Base-by-base conservation (phyloP, 2,329 filamentous ascomycete genomes). In the Apiospora hydei region DNA sequence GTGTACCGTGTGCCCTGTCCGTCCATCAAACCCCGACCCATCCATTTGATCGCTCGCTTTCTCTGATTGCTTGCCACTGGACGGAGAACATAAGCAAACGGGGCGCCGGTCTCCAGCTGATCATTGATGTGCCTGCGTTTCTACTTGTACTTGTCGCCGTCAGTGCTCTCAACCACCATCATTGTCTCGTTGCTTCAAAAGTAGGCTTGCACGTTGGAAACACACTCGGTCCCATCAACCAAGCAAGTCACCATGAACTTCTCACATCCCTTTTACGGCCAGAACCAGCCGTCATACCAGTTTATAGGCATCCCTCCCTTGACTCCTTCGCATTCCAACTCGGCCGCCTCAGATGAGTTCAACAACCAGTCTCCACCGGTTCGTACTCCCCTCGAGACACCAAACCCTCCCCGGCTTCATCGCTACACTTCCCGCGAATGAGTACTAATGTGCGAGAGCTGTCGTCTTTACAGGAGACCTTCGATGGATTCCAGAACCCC, bases 291-390 rank as follows among this genome's bases (percentile, higher is more conserved):
- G 6, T 82, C 85, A 69, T 89, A 87, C 81, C 86, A 86, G 76
- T 89, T 89, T 78, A 84, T 89, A 78, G 83, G 84, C 74, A 85
- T 89, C 70, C 82, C 85, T 71, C 87, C 87, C 67, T 78, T 88
- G 78, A 89, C 88, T 74, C 88, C 88, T 43, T 88, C 87, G 71
- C 85, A 88, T 79, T 87, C 87, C 72, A 87, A 87, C 76, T 88
- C 88, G 71, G 85, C 85, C 64, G 82, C 82, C 41, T 88, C 88
- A 49, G 87, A 89, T 71, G 88, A 89, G 71, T 89, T 87, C 81
- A 84, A 82, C 78, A 85, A 82, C 72, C 86, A 86, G 70, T 89
- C 88, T 76, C 85, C 88, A 77, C 85, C 87, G 79, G 88, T 90
- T 82, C 82, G 86, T 86, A 51, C 81, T 78, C 78, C 47, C n/a